Evolutionary conservation across 306 rosid genomes (phyloP).

Genomic region (Mimosa bimucronata): DNA sequence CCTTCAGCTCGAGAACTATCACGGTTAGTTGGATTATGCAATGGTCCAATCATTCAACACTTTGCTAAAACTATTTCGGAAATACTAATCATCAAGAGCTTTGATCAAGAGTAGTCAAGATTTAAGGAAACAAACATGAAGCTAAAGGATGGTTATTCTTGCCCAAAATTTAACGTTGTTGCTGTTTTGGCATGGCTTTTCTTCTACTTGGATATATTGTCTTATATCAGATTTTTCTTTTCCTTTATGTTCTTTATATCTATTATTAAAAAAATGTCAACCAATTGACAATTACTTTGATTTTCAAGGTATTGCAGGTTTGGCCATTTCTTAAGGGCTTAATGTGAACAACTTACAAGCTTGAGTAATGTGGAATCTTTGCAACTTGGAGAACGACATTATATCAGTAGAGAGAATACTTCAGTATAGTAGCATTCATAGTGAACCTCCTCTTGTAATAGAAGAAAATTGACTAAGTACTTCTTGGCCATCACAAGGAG

Average conservation of each 20-base stretch:
- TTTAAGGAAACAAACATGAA: slow-evolving; percentile 64
- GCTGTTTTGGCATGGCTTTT: slow-evolving; percentile 71
- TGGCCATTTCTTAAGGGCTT: slow-evolving; percentile 72
- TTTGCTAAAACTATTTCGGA: slow-evolving; percentile 80
- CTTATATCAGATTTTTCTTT: slow-evolving; percentile 58
- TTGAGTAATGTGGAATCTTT: slow-evolving; percentile 50
- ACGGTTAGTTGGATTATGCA: slow-evolving; percentile 68
- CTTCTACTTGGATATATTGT: slow-evolving; percentile 65
- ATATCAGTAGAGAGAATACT: slow-evolving; percentile 79
- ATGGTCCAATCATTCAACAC: slow-evolving; percentile 77
- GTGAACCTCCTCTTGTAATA: slow-evolving; percentile 67
- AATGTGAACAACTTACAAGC: slow-evolving; percentile 60
- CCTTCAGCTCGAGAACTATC: slow-evolving; percentile 67
- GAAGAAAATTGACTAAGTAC: slow-evolving; percentile 52
- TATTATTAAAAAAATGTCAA: too few relatives aligned
- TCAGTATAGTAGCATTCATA: slow-evolving; percentile 55
- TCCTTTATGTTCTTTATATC: slow-evolving; percentile 62
- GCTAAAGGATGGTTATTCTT: slow-evolving; percentile 59
- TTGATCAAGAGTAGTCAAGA: slow-evolving; percentile 66
- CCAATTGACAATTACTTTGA: background rate
- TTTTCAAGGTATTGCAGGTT: slow-evolving; percentile 70
- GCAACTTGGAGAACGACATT: slow-evolving; percentile 62
- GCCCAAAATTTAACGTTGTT: slow-evolving; percentile 52
- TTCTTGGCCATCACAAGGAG: slow-evolving; percentile 68
- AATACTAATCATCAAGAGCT: slow-evolving; percentile 61